Base-by-base conservation (phyloP, 495 filamentous ascomycete species). In the Thermothielavioides terrestris region DNA sequence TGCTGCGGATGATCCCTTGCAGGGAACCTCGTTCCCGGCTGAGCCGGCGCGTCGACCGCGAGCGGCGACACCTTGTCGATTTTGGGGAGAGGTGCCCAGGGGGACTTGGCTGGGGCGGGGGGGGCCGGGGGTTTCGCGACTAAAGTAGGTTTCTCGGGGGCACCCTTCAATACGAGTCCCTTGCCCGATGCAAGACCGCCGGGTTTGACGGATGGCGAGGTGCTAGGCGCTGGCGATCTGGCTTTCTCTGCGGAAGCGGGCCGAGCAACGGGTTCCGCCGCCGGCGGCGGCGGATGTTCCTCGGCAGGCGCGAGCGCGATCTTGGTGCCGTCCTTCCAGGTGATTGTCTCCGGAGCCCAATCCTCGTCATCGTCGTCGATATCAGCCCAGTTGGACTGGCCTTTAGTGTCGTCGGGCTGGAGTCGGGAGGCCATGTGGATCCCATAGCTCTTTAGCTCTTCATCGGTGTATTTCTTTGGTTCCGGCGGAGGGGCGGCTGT, bases 301-400 rank as follows among this genome's bases (percentile, higher is more conserved):
- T 85, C 79, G 27, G 74, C 62, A 36, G 84, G 79, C 12, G 83
- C 81, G 8, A 94, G 74, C 31, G 81, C 85, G 46, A 89, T 87
- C 70, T 97, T 96, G 12, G 90, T 97, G 27, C 90, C 91, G 66
- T 99, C 92, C 55, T 85, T 89, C 92, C 92, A 99, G 54, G 94
- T 88, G 52, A 97, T 94, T 6, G 85, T 84, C 54, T 97, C 90
- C 0, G 92, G 94, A 3, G 85, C 89, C 92, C 92, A 99, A 62
- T 97, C 90, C 48, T 97, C 92, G 62, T 96, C 89, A 55, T 99
- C 92, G 50, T 99, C 92, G 50, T 97, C 92, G 50, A 98, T 96
- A 71, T 99, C 92, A 15, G 94, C 92, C 92, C 92, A 99, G 14
- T 89, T 81, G 44, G 91, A 87, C 51, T 90, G 89, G 14, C 85